phyloP scores from a whole-genome alignment of 306 rosid species.

The Rosa rugosa region DNA sequence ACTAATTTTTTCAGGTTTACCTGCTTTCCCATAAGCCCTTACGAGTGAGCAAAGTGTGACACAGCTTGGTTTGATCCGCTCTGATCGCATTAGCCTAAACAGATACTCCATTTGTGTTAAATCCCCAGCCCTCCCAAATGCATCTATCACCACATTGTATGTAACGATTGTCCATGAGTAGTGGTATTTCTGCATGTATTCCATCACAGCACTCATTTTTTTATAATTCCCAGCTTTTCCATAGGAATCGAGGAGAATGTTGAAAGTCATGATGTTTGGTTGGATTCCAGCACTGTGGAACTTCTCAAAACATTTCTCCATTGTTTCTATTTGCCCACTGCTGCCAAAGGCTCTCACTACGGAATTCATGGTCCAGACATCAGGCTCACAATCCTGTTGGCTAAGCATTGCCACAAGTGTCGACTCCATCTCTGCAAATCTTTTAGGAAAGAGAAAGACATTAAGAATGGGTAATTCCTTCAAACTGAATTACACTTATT shows the following conservation, averaged over 20 bases:
- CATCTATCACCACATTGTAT: slow-evolving; percentile 83
- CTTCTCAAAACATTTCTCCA: slow-evolving; percentile 89
- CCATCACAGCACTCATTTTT: slow-evolving; percentile 92
- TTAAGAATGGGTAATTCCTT: slow-evolving; percentile 20
- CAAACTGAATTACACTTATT: slow-evolving; percentile 14
- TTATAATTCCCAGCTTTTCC: slow-evolving; percentile 60
- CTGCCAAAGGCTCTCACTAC: slow-evolving; percentile 84
- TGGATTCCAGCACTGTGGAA: slow-evolving; percentile 85
- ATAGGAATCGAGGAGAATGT: slow-evolving; percentile 80
- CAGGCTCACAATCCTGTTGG: slow-evolving; percentile 65
- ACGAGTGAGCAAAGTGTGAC: slow-evolving; percentile 88
- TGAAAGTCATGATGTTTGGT: slow-evolving; percentile 82
- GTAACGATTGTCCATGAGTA: slow-evolving; percentile 89
- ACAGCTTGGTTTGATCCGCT: slow-evolving; percentile 88
- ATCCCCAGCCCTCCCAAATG: slow-evolving; percentile 93
- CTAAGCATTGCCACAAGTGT: slow-evolving; percentile 72
- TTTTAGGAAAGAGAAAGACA: slow-evolving; percentile 30
- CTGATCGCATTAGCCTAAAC: slow-evolving; percentile 86
- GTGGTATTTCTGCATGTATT: slow-evolving; percentile 92
- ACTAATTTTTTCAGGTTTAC: slow-evolving; percentile 65
- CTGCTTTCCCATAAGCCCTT: slow-evolving; percentile 76
- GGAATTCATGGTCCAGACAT: slow-evolving; percentile 96
- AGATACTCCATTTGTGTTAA: slow-evolving; percentile 90
- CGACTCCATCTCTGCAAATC: slow-evolving; percentile 92
- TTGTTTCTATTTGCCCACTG: slow-evolving; percentile 81